Evolutionary conservation across 805 yeast genomes (phyloP), one percentile per base, ranked within the genome.

Genomic region (Spathaspora girioi): DNA sequence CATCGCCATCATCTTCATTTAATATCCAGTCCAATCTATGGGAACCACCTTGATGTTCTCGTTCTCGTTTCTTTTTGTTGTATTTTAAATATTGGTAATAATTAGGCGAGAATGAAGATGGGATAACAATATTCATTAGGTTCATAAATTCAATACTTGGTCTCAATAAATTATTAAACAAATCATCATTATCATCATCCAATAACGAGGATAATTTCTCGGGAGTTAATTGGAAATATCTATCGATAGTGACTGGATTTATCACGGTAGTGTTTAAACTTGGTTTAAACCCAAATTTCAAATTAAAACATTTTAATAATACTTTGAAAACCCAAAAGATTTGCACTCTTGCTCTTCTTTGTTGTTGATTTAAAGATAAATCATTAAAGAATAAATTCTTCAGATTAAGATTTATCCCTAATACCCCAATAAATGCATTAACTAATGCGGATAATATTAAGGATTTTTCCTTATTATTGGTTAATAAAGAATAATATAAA

Each of bases 321-420:
- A 70, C 69, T 53, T 75, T 74, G 55, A 73, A 70, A 2, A 81
- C 68, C 70, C 83, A 78, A 52, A 83, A 71, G 20, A 71, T 66
- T 51, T 71, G 69, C 18, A 77, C 77, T 52, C 74, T 66, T 57
- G 63, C 70, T 51, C 73, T 61, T 46, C 64, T 61, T 51, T 76
- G 73, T 49, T 61, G 68, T 41, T 67, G 51, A 50, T 67, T 65
- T 41, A 76, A 66, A 47, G 78, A 70, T 49, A 76, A 69, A 56
- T 80, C 76, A 63, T 70, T 83, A 64, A 77, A 77, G 50, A 74
- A 75, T 23, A 68, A 61, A 50, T 69, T 68, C 32, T 71, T 65
- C 47, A 70, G 64, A 58, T 75, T 74, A 53, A 75, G 65, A 55
- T 75, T 75, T 26, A 75, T 75, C 18, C 70, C 76, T 38, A 71